Evolutionary conservation across 192 early-diverging fungal genomes (phyloP).

Genomic region (Haplosporangium gracile): DNA sequence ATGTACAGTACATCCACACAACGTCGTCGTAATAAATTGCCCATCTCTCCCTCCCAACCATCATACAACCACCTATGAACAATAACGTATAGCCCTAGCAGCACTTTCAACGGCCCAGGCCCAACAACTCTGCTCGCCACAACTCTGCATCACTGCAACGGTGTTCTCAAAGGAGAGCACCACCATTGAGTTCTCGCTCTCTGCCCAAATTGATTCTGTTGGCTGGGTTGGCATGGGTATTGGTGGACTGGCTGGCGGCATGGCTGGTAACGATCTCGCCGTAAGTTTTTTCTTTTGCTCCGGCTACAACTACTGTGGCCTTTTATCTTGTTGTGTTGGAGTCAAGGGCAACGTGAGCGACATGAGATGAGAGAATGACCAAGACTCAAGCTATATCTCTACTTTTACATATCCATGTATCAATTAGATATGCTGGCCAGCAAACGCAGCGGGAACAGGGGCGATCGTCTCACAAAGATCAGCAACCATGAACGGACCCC

Average conservation of each 20-base stretch:
- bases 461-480: slow-evolving; percentile 36
- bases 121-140: slow-evolving; percentile 21
- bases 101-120: slow-evolving; percentile 9
- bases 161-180: slow-evolving; percentile 40
- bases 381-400: neutral
- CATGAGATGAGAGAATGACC: no score
- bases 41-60: neutral
- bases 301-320: neutral
- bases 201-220: slow-evolving; percentile 16
- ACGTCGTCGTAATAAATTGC: neutral
- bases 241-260: slow-evolving; percentile 20
- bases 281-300: slow-evolving; percentile 21
- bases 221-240: slow-evolving; percentile 46
- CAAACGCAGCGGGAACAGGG: neutral
- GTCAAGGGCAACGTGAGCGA: no score
- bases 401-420: neutral
- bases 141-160: slow-evolving; percentile 49
- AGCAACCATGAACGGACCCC: slow-evolving; percentile 21
- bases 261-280: slow-evolving; percentile 46
- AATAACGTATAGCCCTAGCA: neutral
- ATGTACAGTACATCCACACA: neutral
- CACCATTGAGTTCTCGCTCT: slow-evolving; percentile 40
- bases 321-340: neutral
- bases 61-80: neutral
- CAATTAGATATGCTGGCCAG: slow-evolving; percentile 43